phyloP scores from a whole-genome alignment of 139 green algal species.

The Ettlia oleoabundans region DNA sequence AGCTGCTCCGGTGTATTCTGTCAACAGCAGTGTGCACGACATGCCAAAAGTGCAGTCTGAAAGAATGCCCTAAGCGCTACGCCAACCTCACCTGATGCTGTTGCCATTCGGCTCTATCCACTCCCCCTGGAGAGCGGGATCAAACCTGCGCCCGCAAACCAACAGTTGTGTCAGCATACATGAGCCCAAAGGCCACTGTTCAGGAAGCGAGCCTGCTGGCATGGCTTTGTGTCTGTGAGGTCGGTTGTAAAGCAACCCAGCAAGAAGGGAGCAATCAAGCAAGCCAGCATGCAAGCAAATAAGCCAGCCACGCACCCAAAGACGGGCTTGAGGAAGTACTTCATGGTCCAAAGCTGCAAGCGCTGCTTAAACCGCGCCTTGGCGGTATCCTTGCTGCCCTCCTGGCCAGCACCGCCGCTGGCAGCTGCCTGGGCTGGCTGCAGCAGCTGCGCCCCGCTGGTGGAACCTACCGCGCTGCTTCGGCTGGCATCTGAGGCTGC shows the following conservation, averaged over 20 bases:
- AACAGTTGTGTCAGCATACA: no score
- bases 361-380: neutral
- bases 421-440: neutral
- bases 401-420: neutral
- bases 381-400: no score
- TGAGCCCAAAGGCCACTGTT: no score
- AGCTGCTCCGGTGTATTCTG: no score
- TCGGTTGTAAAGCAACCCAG: no score
- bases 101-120: constrained; percentile 6
- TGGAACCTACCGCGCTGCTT: constrained; percentile 2
- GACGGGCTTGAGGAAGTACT: neutral
- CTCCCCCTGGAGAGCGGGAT: neutral
- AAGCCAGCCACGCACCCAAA: neutral
- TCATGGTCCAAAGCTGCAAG: neutral
- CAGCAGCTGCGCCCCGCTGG: neutral
- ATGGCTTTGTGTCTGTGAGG: no score
- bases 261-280: no score
- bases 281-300: no score
- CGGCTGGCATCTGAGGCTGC: neutral
- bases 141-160: constrained; percentile 4
- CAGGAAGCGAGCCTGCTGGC: no score
- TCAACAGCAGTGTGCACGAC: no score
- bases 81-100: neutral
- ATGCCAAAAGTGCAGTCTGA: no score
- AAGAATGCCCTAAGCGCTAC: no score